Base-by-base conservation (phyloP, 495 filamentous ascomycete species). In the Neurospora sp. region DNA sequence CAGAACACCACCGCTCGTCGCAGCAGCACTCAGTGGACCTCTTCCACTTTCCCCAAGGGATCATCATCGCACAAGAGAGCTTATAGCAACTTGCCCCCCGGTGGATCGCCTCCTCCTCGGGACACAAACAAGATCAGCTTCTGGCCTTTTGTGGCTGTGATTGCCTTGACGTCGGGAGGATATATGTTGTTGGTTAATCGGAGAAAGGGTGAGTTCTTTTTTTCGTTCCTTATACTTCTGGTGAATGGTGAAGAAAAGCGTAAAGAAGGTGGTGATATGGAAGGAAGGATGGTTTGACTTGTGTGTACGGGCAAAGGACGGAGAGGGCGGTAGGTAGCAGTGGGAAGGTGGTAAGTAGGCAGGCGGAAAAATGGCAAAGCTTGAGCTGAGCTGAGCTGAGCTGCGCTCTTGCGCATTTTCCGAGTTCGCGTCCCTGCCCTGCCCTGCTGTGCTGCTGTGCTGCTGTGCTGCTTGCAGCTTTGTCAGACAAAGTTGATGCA, bases 61-160 rank as follows among this genome's bases (percentile, higher is more conserved):
- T 27, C 27, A 27, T 27, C 27, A 27, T 27, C 27, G 27, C 27
- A 27, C 27, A 27, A 35, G 70, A 39, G 71, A 31, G 16, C 59
- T 2, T 59, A 53, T 10, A 68, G 61, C 40, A 69, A 35, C 16
- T 40, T 74, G 18, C 69, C 72, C 3, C 77, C 74, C 22, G 76
- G 76, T 31, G 74, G 70, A 35, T 75, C 69, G 0, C 72, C 76
- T 1, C 77, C 76, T 37, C 81, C 80, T 11, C 75, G 76, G 38
- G 71, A 73, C 8, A 79, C 73, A 14, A 44, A 77, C 39, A 80
- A 77, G 39, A 75, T 86, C 76, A 85, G 84, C 75, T 85, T 85
- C 76, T 85, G 84, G 85, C 84, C 84, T 18, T 86, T 88, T 48
- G 7, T 86, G 12, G 77, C 78, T 31, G 78, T 88, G 70, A 83